Evolutionary conservation across 2,329 filamentous ascomycete species (phyloP).

Genomic region (Orbilia ellipsospora): DNA sequence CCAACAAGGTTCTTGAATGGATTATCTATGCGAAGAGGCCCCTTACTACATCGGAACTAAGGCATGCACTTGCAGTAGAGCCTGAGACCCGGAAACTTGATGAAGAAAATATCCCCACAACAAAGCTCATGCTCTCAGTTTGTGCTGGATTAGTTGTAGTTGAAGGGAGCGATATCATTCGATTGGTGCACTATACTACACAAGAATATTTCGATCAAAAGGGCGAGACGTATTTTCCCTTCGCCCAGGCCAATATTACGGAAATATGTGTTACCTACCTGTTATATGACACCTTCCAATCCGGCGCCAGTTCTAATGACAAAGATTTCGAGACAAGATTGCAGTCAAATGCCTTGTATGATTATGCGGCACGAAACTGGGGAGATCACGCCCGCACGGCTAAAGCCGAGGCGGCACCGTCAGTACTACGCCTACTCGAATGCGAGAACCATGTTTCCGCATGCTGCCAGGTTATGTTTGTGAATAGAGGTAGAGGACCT

Average conservation of each 20-base stretch:
- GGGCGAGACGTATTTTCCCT: neutral
- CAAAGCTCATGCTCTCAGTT: constrained; percentile 32
- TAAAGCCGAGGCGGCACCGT: neutral
- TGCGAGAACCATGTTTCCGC: neutral
- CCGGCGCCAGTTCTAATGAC: neutral
- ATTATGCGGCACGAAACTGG: constrained; percentile 27
- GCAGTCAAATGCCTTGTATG: constrained; percentile 8
- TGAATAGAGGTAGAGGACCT: no score
- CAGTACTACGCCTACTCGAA: constrained; percentile 1
- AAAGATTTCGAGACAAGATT: neutral
- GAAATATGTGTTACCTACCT: constrained; percentile 24
- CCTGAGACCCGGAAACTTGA: neutral
- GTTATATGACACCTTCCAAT: constrained; percentile 14
- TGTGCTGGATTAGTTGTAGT: constrained; percentile 60
- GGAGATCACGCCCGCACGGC: constrained; percentile 21
- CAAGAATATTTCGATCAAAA: constrained; percentile 59
- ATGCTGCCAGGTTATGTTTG: constrained; percentile 3
- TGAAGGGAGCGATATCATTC: constrained; percentile 57
- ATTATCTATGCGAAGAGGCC: constrained; percentile 17
- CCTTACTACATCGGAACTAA: constrained; percentile 20
- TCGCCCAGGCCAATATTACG: constrained; percentile 4
- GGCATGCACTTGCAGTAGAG: constrained; percentile 26
- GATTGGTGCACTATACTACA: constrained; percentile 60
- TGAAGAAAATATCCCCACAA: constrained; percentile 15
- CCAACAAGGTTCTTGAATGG: constrained; percentile 18